These are phyloP conservation scores for Hypomyces rosellus DNA, from an alignment of 2,329 filamentous ascomycete genomes.

Conservation along the genomic window DNA sequence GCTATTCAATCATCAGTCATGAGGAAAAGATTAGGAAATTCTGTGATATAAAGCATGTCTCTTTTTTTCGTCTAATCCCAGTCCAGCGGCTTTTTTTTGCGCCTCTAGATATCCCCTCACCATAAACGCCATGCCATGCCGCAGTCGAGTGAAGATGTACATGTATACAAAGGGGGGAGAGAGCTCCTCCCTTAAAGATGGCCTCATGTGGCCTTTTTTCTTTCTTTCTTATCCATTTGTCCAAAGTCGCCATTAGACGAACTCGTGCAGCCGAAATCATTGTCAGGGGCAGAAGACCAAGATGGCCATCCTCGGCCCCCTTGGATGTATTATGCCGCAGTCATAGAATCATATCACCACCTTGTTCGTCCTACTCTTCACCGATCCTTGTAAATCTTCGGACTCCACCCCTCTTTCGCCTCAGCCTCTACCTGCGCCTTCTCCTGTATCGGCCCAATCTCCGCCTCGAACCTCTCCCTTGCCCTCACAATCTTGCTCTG, in stretches of 20 bases:
- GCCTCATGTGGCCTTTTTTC: not conserved
- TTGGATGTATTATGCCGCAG: conserved; percentile 3
- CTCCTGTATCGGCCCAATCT: conserved; percentile 67
- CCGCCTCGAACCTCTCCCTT: conserved; percentile 84
- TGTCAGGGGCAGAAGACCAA: not conserved
- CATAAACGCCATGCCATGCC: conserved; percentile 47
- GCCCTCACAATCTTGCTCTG: conserved; percentile 95
- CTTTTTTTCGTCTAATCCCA: conserved; percentile 16
- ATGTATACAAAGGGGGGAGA: conserved; percentile 28
- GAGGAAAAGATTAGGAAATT: not conserved
- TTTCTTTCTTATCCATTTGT: not conserved
- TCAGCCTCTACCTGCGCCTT: conserved; percentile 71
- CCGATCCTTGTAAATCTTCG: conserved; percentile 88
- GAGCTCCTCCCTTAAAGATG: not conserved
- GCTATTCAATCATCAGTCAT: not conserved
- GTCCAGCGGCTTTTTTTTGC: conserved; percentile 21
- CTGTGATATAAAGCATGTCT: not conserved
- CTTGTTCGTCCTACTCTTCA: conserved; percentile 25
- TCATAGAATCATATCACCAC: conserved; percentile 1
- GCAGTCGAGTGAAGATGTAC: conserved; percentile 49
- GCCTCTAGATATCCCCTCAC: conserved; percentile 21
- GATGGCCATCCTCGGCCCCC: not conserved
- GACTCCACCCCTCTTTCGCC: conserved; percentile 80
- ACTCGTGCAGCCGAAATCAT: not conserved
- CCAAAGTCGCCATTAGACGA: not conserved